These are phyloP conservation scores for Trichoderma gamsii DNA, from an alignment of 495 filamentous ascomycete genomes.

Conservation along the genomic window DNA sequence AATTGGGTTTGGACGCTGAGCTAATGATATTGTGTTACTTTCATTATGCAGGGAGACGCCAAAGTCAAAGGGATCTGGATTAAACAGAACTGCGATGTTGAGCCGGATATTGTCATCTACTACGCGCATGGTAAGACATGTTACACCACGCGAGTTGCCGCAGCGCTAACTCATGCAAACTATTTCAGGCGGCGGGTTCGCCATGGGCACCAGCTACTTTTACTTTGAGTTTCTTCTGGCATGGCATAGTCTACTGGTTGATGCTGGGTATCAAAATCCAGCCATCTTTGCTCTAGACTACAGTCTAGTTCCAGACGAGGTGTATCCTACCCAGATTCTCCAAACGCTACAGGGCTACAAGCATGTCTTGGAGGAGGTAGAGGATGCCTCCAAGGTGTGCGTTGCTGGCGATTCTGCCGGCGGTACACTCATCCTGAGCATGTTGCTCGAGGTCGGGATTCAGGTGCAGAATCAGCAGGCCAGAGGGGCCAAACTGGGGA, in stretches of 20 bases:
- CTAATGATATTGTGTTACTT: neutral
- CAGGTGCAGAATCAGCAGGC: constrained; percentile 2
- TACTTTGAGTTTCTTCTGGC: constrained; percentile 73
- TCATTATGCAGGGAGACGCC: constrained; percentile 21
- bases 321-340: constrained; percentile 61
- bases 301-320: constrained; percentile 65
- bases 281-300: constrained; percentile 76
- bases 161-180: neutral
- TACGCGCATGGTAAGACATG: constrained; percentile 59
- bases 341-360: constrained; percentile 61
- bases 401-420: constrained; percentile 72
- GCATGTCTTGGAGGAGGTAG: constrained; percentile 50
- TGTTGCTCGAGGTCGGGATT: constrained; percentile 33
- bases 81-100: constrained; percentile 39
- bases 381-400: constrained; percentile 51
- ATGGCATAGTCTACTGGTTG: constrained; percentile 52
- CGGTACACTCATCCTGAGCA: constrained; percentile 58
- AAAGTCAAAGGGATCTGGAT: constrained; percentile 57
- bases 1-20: neutral
- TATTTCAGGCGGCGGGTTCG: constrained; percentile 60
- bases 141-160: neutral
- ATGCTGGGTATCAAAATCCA: constrained; percentile 60
- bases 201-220: constrained; percentile 71
- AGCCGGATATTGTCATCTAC: constrained; percentile 64
- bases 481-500: constrained; percentile 1